Conservation (phyloP, 179 eudicot species). For the Carnegiea gigantea region DNA sequence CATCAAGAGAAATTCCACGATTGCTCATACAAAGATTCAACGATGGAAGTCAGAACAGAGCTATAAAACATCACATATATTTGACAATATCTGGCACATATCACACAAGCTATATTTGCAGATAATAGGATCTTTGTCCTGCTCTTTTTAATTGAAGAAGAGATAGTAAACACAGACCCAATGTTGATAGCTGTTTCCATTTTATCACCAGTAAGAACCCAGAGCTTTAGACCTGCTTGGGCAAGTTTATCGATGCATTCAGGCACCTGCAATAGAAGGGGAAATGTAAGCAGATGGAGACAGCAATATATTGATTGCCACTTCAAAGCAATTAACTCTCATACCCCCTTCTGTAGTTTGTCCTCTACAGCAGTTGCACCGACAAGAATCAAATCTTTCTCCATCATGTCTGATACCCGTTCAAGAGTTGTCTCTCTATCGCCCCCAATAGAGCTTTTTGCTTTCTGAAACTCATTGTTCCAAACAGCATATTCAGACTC, state of each 20-base stretch:
- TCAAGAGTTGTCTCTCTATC: conserved; percentile 86
- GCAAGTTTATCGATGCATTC: conserved; percentile 99
- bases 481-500: conserved; percentile 72
- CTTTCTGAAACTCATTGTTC: conserved; percentile 82
- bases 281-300: conserved; percentile 14
- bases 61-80: not conserved
- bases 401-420: conserved; percentile 74
- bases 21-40: not conserved
- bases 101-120: not conserved
- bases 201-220: conserved; percentile 99
- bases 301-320: not conserved
- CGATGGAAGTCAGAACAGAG: not conserved
- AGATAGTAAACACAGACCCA: conserved; percentile 55
- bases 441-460: conserved; percentile 70
- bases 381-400: conserved; percentile 83
- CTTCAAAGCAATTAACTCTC: conserved; percentile 1
- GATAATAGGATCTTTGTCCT: not conserved
- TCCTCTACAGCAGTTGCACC: conserved; percentile 99
- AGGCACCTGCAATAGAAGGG: conserved; percentile 60
- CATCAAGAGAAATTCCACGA: not conserved
- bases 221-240: conserved; percentile 98
- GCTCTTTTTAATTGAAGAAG: not conserved
- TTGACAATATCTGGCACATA: not conserved
- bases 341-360: conserved; percentile 93
- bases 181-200: conserved; percentile 99